Percentiles rank a stretch among this genome's conserved stretches.
phyloP scores from a whole-genome alignment of 169 alveolate genomes.

The Perkinsus chesapeaki region DNA sequence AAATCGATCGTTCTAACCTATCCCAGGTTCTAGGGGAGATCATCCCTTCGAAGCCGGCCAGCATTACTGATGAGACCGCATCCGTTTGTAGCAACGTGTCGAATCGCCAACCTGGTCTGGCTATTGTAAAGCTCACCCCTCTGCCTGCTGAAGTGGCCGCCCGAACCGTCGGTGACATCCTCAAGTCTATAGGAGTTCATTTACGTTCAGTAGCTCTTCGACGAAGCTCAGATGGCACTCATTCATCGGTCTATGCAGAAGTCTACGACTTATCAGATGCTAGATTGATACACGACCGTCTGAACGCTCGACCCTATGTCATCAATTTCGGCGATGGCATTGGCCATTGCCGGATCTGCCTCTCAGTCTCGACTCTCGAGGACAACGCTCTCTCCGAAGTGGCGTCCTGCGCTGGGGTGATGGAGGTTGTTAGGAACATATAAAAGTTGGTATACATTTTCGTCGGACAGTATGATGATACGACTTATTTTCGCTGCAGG shows the following conservation, averaged over 20 bases:
- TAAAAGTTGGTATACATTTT: background rate
- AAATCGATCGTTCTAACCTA: background rate
- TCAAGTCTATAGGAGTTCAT: background rate
- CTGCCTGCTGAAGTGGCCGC: background rate
- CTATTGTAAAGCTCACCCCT: background rate
- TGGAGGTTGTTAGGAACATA: background rate
- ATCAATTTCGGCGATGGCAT: background rate
- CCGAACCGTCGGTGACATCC: background rate
- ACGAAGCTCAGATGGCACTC: background rate
- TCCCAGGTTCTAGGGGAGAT: background rate
- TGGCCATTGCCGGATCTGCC: background rate
- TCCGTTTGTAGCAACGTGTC: no score
- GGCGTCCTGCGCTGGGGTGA: background rate
- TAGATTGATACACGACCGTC: background rate
- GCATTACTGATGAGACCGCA: no score
- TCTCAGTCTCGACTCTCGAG: background rate
- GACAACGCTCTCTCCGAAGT: background rate
- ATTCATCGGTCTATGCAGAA: background rate
- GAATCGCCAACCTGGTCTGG: no score
- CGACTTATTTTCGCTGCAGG: background rate
- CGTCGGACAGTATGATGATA: background rate
- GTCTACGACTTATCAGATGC: background rate
- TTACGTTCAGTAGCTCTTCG: background rate
- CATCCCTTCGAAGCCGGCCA: no score
- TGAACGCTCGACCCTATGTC: background rate